These are phyloP conservation scores for Alectoria sarmentosa DNA, from an alignment of 495 filamentous ascomycete species.

Conservation along the genomic window DNA sequence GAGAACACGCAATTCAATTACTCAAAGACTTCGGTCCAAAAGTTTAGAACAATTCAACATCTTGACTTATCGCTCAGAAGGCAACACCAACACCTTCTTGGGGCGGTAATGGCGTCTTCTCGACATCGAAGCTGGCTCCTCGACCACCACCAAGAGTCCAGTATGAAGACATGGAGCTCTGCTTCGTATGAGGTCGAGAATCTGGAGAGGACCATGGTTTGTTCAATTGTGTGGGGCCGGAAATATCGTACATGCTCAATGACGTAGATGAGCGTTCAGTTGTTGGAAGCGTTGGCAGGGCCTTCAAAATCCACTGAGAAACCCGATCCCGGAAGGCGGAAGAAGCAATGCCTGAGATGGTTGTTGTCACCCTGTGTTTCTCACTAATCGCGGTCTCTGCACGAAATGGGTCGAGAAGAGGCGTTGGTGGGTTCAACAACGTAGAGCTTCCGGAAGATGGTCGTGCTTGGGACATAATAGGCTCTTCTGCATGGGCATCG, in stretches of 20 bases:
- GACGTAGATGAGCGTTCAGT: conserved; percentile 1
- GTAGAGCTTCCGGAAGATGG: conserved; percentile 23
- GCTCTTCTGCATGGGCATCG: background rate
- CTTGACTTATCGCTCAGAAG: conserved; percentile 6
- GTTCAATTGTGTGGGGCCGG: conserved; percentile 1
- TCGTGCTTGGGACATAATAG: conserved; percentile 1
- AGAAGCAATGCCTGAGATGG: conserved; percentile 1
- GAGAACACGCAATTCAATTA: background rate
- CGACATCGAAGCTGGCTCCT: conserved; percentile 1
- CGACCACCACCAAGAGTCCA: conserved; percentile 8
- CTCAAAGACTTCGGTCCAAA: background rate
- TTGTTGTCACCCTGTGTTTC: background rate
- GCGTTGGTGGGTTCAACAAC: conserved; percentile 17
- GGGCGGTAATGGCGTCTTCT: conserved; percentile 11
- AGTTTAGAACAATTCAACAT: background rate
- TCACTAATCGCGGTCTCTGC: background rate
- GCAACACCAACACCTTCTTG: conserved; percentile 12
- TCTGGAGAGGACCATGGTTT: background rate
- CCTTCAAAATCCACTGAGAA: conserved; percentile 16
- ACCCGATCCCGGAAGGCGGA: conserved; percentile 13
- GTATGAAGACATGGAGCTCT: conserved; percentile 15
- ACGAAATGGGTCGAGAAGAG: conserved; percentile 6
- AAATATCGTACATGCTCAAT: background rate
- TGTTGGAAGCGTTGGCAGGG: background rate
- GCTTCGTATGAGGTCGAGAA: conserved; percentile 11